Base-by-base conservation (phyloP, 176 grass and related monocot genomes). In the Oryza officinalis region DNA sequence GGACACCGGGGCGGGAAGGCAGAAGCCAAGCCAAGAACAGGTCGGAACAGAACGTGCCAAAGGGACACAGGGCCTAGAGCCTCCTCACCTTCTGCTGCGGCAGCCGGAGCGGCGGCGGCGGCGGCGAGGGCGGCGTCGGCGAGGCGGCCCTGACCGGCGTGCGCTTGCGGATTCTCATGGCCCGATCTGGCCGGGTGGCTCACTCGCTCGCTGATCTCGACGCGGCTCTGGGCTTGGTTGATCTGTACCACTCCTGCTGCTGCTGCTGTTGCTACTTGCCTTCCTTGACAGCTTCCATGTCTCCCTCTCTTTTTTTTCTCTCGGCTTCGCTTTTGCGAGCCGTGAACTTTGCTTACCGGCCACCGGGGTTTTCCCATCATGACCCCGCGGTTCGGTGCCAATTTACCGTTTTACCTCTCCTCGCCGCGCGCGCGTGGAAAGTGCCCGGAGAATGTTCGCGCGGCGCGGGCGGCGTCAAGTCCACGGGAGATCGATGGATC, bases 151-250 rank as follows among this genome's bases (percentile, higher is more conserved):
- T 65, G 44, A 72, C 54, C 4, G 88, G 73, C 3, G 73, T 44
- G 78, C 83, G 83, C 83, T 86, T 90, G 10, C 88, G 72, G 83
- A 86, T 90, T 67, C 83, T 86, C 88, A 90, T 90, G 75, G 20
- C 12, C 52, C 43, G 71, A 33, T 28, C 22, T 22, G 30, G 30
- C 52, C n/a, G n/a, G n/a, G n/a, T n/a, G 18, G 52, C 52, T 10
- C 65, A 35, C 27, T 54, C 17, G 44, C 6, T 25, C 28, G 22
- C 10, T 23, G 13, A 30, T 26, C 30, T 59, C 40, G 25, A 27
- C 25, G 70, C 70, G 70, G 27, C 41, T 37, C 74, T 23, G 2
- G 11, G 27, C 35, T 15, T 18, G 4, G 52, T 26, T 78, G 37
- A 44, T 44, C 76, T 46, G 46, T n/a, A 13, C 32, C 17, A 40